These are phyloP conservation scores for Candida suzukii DNA, from an alignment of 805 yeast species.

Conservation along the genomic window DNA sequence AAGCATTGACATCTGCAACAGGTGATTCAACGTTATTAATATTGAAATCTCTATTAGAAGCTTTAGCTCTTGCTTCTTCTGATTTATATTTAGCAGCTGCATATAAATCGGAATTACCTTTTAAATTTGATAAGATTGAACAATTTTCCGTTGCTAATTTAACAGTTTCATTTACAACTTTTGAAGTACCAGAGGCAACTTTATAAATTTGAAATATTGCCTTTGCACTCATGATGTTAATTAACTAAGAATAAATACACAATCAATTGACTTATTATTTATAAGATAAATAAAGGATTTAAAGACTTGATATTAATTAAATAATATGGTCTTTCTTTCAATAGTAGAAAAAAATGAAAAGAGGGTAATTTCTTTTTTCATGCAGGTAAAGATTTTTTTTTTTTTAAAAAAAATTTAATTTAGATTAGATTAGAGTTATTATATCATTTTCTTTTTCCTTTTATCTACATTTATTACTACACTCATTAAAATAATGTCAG, in stretches of 20 bases:
- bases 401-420: neutral
- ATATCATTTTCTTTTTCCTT: neutral
- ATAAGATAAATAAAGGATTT: no score
- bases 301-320: no score
- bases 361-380: neutral
- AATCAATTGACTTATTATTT: no score
- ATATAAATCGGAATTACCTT: slow-evolving; percentile 19
- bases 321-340: neutral
- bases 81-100: slow-evolving; percentile 17
- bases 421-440: neutral
- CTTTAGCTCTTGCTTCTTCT: slow-evolving; percentile 15
- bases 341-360: no score
- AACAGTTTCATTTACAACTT: slow-evolving; percentile 17
- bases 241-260: no score
- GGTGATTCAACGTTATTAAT: slow-evolving; percentile 7
- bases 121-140: slow-evolving; percentile 14
- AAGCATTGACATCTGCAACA: slow-evolving; percentile 5
- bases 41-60: slow-evolving; percentile 9
- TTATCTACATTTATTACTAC: no score
- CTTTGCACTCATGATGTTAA: slow-evolving; percentile 14
- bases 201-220: slow-evolving; percentile 17
- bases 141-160: slow-evolving; percentile 11
- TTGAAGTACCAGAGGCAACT: slow-evolving; percentile 20
- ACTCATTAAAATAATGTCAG: slow-evolving; percentile 15
- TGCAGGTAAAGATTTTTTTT: neutral